Conservation (phyloP, 495 filamentous ascomycete species). For the Sordaria brevicollis region DNA sequence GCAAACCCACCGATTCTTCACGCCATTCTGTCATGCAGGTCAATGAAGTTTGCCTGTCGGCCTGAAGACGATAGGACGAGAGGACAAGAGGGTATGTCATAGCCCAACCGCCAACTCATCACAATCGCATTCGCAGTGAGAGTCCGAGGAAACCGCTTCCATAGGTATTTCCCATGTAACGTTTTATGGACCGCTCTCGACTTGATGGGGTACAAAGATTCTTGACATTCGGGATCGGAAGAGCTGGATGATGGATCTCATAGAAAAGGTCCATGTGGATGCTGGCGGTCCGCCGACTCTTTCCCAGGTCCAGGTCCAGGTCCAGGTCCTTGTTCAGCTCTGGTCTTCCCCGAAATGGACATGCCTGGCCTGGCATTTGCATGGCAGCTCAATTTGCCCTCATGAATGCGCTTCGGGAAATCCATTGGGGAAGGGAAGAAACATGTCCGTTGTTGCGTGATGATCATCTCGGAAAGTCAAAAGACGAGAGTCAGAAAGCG, state of each 20-base stretch:
- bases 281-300: background rate
- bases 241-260: background rate
- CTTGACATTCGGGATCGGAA: no score
- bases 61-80: background rate
- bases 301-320: no score
- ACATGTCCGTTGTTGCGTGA: background rate
- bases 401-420: background rate
- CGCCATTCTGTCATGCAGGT: background rate
- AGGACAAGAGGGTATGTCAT: background rate
- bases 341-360: background rate
- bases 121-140: background rate
- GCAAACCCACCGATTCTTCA: background rate
- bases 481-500: background rate
- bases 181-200: background rate
- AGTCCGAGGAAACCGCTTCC: no score
- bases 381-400: background rate
- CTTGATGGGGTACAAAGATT: background rate
- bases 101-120: background rate
- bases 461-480: background rate
- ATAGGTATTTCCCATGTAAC: background rate
- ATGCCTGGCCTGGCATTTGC: no score
- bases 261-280: background rate
- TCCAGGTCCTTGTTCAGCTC: background rate
- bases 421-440: background rate
- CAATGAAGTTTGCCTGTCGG: background rate